Conservation (phyloP, 441 rosid species). For the Aquilaria agallochum region DNA sequence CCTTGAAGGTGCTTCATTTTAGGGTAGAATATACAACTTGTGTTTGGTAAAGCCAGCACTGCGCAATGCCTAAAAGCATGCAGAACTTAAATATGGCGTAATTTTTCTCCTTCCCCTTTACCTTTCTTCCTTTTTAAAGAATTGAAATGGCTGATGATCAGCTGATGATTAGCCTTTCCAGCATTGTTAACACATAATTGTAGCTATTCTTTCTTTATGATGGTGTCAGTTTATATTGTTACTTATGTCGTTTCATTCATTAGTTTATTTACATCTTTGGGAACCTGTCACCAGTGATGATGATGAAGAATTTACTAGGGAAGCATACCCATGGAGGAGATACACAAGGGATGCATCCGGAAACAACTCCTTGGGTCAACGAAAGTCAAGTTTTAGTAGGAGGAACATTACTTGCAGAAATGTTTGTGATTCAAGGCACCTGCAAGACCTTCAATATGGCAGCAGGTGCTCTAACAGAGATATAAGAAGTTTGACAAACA, state of each 20-base stretch:
- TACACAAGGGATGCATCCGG: slow-evolving; percentile 47
- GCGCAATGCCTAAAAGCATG: too few species aligned
- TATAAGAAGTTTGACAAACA: slow-evolving; percentile 31
- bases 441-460: slow-evolving; percentile 42
- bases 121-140: too few species aligned
- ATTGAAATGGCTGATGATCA: too few species aligned
- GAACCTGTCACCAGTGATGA: slow-evolving; percentile 50
- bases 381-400: slow-evolving; percentile 42
- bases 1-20: too few species aligned
- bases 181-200: too few species aligned
- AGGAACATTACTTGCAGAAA: slow-evolving; percentile 30
- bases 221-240: neutral
- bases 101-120: too few species aligned
- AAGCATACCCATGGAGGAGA: slow-evolving; percentile 76
- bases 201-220: too few species aligned
- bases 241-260: slow-evolving; percentile 1
- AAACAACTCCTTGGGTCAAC: slow-evolving; percentile 33
- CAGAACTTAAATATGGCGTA: too few species aligned
- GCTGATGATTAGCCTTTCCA: too few species aligned
- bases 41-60: too few species aligned
- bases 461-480: slow-evolving; percentile 38
- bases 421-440: slow-evolving; percentile 36
- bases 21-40: too few species aligned
- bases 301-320: slow-evolving; percentile 40
- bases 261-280: slow-evolving; percentile 6